Evolutionary conservation across 495 filamentous ascomycete species (phyloP).

Genomic region (Tuber magnatum): DNA sequence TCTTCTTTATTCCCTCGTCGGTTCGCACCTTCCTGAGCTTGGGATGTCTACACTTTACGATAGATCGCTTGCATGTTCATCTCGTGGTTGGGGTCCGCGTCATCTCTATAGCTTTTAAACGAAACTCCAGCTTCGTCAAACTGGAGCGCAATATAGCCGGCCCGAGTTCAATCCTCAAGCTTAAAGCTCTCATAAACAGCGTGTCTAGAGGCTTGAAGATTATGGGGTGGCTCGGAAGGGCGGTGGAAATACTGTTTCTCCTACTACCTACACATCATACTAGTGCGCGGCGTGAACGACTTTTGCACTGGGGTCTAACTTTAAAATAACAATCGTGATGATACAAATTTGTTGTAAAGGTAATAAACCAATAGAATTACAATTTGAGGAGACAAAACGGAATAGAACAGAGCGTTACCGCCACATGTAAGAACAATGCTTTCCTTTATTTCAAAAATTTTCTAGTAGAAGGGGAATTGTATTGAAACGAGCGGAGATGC

Average conservation of each 20-base stretch:
- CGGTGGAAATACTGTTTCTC: background rate
- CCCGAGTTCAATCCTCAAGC: background rate
- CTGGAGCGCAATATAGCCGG: no score
- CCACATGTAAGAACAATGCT: no score
- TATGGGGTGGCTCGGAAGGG: background rate
- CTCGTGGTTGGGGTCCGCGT: background rate
- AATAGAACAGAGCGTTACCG: background rate
- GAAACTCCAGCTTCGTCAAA: background rate
- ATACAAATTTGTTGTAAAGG: background rate
- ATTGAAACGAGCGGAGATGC: no score
- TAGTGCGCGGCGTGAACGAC: background rate
- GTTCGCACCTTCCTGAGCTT: background rate
- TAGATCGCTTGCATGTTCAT: background rate
- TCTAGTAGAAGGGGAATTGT: no score
- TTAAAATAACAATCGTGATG: background rate
- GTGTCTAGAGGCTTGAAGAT: background rate
- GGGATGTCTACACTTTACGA: background rate
- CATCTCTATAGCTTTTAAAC: background rate
- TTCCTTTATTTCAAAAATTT: no score
- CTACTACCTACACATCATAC: background rate
- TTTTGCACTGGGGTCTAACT: background rate
- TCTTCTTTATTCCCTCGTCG: background rate
- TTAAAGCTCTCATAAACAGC: background rate
- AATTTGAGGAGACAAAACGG: background rate
- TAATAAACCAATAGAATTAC: no score